Percentiles rank a stretch among this genome's conserved stretches.
phyloP scores from a whole-genome alignment of 1,284 basidiomycete species.

The Sporisorium scitamineum region DNA sequence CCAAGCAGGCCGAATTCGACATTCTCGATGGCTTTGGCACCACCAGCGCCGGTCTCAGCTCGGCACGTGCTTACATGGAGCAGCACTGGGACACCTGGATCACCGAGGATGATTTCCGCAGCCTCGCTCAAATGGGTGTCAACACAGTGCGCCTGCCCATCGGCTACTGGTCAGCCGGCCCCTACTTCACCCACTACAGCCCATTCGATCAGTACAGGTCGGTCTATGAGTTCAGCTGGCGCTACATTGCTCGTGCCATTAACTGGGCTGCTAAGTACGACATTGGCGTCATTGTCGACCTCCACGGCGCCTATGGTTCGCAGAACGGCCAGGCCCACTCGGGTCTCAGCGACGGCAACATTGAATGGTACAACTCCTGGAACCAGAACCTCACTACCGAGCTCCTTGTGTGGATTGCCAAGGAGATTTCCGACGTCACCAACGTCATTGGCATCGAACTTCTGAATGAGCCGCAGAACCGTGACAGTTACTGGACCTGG shows the following conservation, averaged over 20 bases:
- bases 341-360: conserved; percentile 77
- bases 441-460: conserved; percentile 82
- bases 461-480: conserved; percentile 77
- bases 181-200: conserved; percentile 72
- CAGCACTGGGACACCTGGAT: conserved; percentile 84
- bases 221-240: conserved; percentile 78
- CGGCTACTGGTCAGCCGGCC: conserved; percentile 70
- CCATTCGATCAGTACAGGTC: conserved; percentile 75
- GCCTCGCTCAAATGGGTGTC: conserved; percentile 66
- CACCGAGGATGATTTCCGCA: conserved; percentile 72
- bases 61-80: conserved; percentile 74
- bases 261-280: conserved; percentile 77
- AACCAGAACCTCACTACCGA: conserved; percentile 76
- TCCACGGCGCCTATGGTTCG: conserved; percentile 80
- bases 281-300: conserved; percentile 80
- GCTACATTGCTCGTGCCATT: conserved; percentile 75
- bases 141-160: conserved; percentile 70
- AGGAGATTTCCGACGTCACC: conserved; percentile 75
- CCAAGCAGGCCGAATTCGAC: conserved; percentile 72
- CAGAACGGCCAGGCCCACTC: conserved; percentile 78
- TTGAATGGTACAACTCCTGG: conserved; percentile 72
- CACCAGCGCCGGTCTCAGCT: conserved; percentile 71
- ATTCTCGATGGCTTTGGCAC: conserved; percentile 72
- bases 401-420: conserved; percentile 75
- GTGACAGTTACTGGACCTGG: conserved; percentile 63